Evolutionary conservation across 257 asterid species (phyloP), one percentile per base, ranked within the genome.

Genomic region (Solanum okadae): DNA sequence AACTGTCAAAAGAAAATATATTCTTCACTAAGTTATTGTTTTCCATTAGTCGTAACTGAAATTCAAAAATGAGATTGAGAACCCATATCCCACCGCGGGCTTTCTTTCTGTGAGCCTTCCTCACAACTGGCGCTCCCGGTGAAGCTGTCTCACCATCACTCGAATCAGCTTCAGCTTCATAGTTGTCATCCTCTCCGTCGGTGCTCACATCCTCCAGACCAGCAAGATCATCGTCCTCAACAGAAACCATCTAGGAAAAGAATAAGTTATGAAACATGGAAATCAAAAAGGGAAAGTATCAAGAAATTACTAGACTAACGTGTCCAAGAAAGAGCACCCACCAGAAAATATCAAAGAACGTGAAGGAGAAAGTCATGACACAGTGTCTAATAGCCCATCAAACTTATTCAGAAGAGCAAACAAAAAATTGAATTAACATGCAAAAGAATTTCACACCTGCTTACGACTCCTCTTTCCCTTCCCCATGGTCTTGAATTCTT

Each of bases 181-280:
- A 97, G 90, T 94, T 97, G 90, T 96, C 99, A 89, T 97, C 98
- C 89, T 96, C 99, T 72, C 95, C 99, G 78, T 96, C 99, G 83
- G 98, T 94, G 90, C 98, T 95, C 89, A 93, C 97, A 90, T 96
- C 99, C 92, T 95, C 98, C 90, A 95, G 89, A 86, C 98, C 98
- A 91, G 99, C 99, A 92, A 95, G 98, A 90, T 94, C 99, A 90
- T 96, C 99, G 56, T 97, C 98, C 91, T 96, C 99, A 76, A 97
- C 96, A 81, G 98, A 93, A 77, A 95, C 96, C 99, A 96, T 97
- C 99, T 97, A 94, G 83, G 90, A 85, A 83, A 71, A 67, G 77
- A 75, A 89, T 85, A 89, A 86, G 87, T 90, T 86, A 82, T 77
- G 42, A 75, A 89, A 35, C 31, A 67, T 85, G 86, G 78, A 44